A percentile compares a stretch with the other conserved stretches of the same genome.
Evolutionary conservation across 2,329 filamentous ascomycete genomes (phyloP).

Genomic region (Fusarium tjaetaba): DNA sequence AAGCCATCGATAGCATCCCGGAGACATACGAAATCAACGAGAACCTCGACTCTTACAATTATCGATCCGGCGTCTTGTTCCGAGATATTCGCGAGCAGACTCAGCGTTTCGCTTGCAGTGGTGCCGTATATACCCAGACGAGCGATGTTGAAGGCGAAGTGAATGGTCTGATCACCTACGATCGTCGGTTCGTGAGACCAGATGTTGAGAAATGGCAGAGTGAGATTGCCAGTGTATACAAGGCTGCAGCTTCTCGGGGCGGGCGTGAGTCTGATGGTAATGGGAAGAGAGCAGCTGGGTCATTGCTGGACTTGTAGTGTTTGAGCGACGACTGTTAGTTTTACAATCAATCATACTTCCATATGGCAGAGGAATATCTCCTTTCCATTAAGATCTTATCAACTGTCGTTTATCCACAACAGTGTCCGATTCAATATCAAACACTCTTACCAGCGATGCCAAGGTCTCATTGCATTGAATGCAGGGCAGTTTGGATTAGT

Average conservation of each 20-base stretch:
- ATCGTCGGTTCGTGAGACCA: conserved; percentile 68
- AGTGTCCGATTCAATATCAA: neutral
- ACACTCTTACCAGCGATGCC: rapidly evolving
- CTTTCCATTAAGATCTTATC: neutral
- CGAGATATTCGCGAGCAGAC: conserved; percentile 71
- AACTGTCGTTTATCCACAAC: neutral
- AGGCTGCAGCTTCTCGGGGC: conserved; percentile 56
- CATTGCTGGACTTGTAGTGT: conserved; percentile 10
- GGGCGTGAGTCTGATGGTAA: neutral
- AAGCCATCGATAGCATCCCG: conserved; percentile 68
- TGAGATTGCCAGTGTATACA: conserved; percentile 69
- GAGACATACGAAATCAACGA: conserved; percentile 74
- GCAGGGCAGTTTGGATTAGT: neutral
- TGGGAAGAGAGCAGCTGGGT: neutral
- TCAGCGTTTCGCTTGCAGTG: conserved; percentile 69
- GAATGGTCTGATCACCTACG: conserved; percentile 76
- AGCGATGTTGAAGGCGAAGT: conserved; percentile 80
- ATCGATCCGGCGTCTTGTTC: conserved; percentile 69
- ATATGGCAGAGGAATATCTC: neutral
- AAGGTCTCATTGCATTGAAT: neutral
- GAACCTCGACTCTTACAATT: conserved; percentile 71
- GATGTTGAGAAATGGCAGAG: conserved; percentile 66
- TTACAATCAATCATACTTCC: neutral
- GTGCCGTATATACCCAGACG: conserved; percentile 77
- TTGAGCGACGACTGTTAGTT: rapidly evolving